These are phyloP conservation scores for Neospermospora avenae DNA, from an alignment of 2,329 filamentous ascomycete genomes.

Conservation along the genomic window DNA sequence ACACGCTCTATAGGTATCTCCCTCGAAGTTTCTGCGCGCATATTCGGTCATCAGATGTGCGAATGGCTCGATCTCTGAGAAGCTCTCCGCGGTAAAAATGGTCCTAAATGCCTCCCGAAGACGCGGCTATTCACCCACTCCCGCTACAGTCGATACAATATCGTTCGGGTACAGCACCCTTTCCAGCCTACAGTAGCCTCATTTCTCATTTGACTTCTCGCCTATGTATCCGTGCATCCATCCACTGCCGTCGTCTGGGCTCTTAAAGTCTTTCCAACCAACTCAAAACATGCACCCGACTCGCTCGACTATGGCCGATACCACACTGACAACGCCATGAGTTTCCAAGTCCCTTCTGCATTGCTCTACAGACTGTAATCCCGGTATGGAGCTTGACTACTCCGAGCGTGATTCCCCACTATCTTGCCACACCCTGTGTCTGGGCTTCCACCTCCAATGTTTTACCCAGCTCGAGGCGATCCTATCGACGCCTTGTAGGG, in stretches of 20 bases:
- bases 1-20: not conserved
- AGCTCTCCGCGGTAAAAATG: no score
- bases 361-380: constrained; percentile 14
- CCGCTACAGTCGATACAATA: not conserved
- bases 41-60: no score
- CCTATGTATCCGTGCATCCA: not conserved
- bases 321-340: constrained; percentile 26
- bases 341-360: constrained; percentile 16
- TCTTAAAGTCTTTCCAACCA: not conserved
- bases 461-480: constrained; percentile 25
- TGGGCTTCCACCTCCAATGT: constrained; percentile 28
- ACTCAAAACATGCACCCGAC: not conserved
- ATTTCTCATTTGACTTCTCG: not conserved
- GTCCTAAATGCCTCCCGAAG: not conserved
- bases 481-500: constrained; percentile 24
- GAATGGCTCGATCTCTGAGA: no score
- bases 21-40: not conserved
- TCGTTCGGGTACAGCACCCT: not conserved
- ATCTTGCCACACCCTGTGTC: constrained; percentile 30
- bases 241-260: not conserved
- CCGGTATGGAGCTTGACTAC: constrained; percentile 17
- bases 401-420: constrained; percentile 25
- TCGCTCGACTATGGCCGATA: not conserved
- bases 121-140: not conserved
- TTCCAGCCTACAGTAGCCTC: not conserved